Evolutionary conservation across 768 basidiomycete species (phyloP).

Genomic region (Gyrodon lividus): DNA sequence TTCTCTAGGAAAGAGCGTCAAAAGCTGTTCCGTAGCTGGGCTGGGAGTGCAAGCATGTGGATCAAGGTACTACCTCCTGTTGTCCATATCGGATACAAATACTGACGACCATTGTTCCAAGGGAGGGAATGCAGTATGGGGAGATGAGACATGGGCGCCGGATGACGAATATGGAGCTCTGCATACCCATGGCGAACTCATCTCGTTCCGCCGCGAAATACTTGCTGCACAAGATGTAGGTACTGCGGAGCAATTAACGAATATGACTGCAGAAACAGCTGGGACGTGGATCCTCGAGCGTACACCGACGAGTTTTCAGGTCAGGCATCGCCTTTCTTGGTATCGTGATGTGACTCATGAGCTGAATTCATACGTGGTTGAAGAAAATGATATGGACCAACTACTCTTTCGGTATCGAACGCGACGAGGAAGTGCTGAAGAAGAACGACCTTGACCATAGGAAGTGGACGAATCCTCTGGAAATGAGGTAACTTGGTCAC

Average conservation of each 20-base stretch:
- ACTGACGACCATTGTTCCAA: constrained; percentile 27
- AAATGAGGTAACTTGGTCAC: constrained; percentile 52
- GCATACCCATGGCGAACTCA: constrained; percentile 77
- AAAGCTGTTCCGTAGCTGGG: constrained; percentile 91
- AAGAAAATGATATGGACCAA: constrained; percentile 79
- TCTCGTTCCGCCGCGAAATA: constrained; percentile 63
- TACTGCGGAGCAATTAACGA: constrained; percentile 34
- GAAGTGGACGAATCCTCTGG: constrained; percentile 93
- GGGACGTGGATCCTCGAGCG: constrained; percentile 78
- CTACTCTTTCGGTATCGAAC: constrained; percentile 88
- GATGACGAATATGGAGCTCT: constrained; percentile 61
- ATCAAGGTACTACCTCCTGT: constrained; percentile 62
- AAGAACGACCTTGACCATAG: constrained; percentile 69
- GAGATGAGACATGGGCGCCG: constrained; percentile 69
- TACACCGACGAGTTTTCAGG: constrained; percentile 81
- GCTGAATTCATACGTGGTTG: not conserved
- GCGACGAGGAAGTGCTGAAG: constrained; percentile 60
- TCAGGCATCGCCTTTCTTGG: constrained; percentile 27
- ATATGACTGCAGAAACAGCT: constrained; percentile 79
- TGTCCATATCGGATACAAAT: not conserved
- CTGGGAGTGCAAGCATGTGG: constrained; percentile 92
- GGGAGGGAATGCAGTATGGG: constrained; percentile 88
- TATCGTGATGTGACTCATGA: not conserved
- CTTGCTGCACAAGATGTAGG: constrained; percentile 1
- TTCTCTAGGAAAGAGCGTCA: constrained; percentile 90